Percentiles rank a stretch among this genome's conserved stretches.
Conservation (phyloP, 257 asterid genomes). For the Penstemon eatonii region DNA sequence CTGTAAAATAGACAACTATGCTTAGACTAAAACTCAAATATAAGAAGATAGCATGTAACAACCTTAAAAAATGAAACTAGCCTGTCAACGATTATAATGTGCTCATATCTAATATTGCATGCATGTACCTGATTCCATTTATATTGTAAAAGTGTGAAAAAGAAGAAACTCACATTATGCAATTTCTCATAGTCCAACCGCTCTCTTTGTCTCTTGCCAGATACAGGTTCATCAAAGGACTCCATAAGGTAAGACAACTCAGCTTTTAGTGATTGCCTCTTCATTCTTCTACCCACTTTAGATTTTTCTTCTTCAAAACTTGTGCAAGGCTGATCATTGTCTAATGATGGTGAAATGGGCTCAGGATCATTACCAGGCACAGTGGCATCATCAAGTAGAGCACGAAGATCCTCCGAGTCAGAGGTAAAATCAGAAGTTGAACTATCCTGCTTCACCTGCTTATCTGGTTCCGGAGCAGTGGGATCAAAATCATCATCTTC, state of each 20-base stretch:
- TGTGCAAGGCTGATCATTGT: conserved; percentile 15
- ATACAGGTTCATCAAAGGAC: conserved; percentile 46
- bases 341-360: conserved; percentile 28
- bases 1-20: too few relatives aligned
- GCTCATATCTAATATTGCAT: too few relatives aligned
- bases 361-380: conserved; percentile 36
- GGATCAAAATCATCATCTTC: conserved; percentile 94
- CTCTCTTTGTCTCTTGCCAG: conserved; percentile 63
- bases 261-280: conserved; percentile 45
- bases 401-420: conserved; percentile 82
- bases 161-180: conserved; percentile 73
- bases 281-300: conserved; percentile 31
- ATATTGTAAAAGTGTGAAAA: not conserved
- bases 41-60: too few relatives aligned
- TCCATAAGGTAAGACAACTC: conserved; percentile 64
- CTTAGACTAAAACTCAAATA: too few relatives aligned
- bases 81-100: too few relatives aligned
- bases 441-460: conserved; percentile 51
- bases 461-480: conserved; percentile 44
- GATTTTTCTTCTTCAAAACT: conserved; percentile 33
- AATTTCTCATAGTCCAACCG: conserved; percentile 83
- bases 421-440: conserved; percentile 93
- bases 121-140: too few relatives aligned
- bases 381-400: conserved; percentile 49
- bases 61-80: too few relatives aligned